Conservation (phyloP, 2,329 filamentous ascomycete species). For the Aspergillus pseudotamarii region DNA sequence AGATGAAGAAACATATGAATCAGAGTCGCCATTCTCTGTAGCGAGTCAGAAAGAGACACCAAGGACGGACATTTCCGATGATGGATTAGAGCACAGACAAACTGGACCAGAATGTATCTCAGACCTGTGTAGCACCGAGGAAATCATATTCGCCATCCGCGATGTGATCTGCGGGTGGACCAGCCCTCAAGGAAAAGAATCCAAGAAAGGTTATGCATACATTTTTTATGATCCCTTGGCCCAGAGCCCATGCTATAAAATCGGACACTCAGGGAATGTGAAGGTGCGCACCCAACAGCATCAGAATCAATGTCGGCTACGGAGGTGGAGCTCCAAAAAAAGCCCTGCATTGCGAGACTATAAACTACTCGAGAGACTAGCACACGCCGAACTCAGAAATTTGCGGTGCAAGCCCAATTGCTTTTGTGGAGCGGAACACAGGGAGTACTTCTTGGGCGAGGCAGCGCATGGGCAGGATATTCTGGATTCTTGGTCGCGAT, state of each 20-base stretch:
- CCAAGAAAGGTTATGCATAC: constrained; percentile 9
- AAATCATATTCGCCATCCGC: background rate
- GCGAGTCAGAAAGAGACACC: background rate
- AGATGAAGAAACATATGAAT: background rate
- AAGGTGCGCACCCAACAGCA: constrained; percentile 11
- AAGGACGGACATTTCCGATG: background rate
- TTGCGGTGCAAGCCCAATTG: constrained; percentile 12
- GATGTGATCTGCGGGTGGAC: background rate
- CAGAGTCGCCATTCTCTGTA: background rate
- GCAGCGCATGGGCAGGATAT: constrained; percentile 9
- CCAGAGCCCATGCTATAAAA: constrained; percentile 14
- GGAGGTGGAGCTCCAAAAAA: background rate
- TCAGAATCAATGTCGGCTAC: constrained; percentile 11
- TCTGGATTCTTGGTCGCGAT: constrained; percentile 17
- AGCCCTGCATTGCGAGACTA: constrained; percentile 8
- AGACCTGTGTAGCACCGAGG: background rate
- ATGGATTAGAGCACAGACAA: background rate
- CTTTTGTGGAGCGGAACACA: constrained; percentile 8
- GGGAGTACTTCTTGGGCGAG: constrained; percentile 15
- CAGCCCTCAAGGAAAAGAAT: no score
- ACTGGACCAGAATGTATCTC: background rate
- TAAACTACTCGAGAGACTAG: constrained; percentile 16
- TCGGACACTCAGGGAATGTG: constrained; percentile 15
- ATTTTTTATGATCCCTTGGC: constrained; percentile 14
- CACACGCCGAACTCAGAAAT: constrained; percentile 14